Evolutionary conservation across 176 grass and related monocot species (phyloP).

Genomic region (Echinochloa phyllopogon): DNA sequence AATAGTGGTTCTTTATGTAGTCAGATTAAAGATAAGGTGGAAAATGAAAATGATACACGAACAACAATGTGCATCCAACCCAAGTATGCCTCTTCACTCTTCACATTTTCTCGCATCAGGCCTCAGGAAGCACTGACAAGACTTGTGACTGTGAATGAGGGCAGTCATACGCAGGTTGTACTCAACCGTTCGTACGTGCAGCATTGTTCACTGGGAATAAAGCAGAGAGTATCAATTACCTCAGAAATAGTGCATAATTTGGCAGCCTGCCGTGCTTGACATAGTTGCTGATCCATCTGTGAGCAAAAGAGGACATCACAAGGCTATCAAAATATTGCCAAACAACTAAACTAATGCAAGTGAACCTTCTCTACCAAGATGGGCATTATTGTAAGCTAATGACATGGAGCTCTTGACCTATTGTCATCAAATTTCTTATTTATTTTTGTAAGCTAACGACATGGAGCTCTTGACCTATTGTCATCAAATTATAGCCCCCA

Average conservation of each 20-base stretch:
- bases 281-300: conserved; percentile 65
- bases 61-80: neutral
- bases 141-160: neutral
- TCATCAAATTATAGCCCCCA: neutral
- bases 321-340: neutral
- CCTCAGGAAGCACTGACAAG: neutral
- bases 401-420: no score
- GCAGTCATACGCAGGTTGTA: neutral
- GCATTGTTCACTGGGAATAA: neutral
- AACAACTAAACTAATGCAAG: conserved; percentile 3
- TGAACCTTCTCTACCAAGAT: neutral
- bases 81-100: neutral
- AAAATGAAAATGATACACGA: neutral
- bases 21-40: neutral
- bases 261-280: conserved; percentile 47
- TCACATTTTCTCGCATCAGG: neutral
- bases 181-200: neutral
- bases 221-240: conserved; percentile 36
- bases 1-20: conserved; percentile 19
- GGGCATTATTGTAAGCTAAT: neutral
- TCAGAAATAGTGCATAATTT: conserved; percentile 67
- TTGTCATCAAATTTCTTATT: conserved; percentile 15
- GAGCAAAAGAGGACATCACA: neutral
- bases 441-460: neutral
- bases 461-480: neutral